Evolutionary conservation across 1,284 basidiomycete species (phyloP).

Genomic region (Grifola frondosa): DNA sequence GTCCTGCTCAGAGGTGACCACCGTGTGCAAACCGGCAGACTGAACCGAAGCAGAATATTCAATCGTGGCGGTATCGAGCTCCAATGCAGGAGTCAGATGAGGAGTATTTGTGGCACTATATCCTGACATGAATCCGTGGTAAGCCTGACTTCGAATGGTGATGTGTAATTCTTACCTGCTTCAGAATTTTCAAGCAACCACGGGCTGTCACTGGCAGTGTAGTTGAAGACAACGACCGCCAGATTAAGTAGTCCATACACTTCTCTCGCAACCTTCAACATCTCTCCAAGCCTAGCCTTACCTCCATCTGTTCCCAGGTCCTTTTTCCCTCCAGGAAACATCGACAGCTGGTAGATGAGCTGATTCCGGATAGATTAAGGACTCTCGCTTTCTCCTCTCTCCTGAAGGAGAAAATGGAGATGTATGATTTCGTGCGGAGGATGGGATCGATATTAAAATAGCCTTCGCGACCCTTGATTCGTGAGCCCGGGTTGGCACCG

Average conservation of each 20-base stretch:
- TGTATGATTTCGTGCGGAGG: constrained; percentile 69
- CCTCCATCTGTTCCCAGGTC: constrained; percentile 50
- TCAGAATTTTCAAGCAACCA: constrained; percentile 92
- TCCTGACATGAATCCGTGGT: constrained; percentile 45
- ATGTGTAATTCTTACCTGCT: constrained; percentile 62
- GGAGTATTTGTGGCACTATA: constrained; percentile 87
- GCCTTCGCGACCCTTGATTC: constrained; percentile 77
- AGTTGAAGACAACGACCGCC: constrained; percentile 92
- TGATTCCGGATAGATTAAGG: constrained; percentile 91
- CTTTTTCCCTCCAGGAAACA: constrained; percentile 53
- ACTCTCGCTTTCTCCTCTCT: constrained; percentile 81
- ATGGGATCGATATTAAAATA: constrained; percentile 95
- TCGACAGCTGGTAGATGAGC: constrained; percentile 69
- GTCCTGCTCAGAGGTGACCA: constrained; percentile 65
- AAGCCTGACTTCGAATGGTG: constrained; percentile 5
- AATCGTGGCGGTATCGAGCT: constrained; percentile 81
- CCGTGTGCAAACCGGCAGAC: constrained; percentile 68
- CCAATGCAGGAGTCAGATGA: constrained; percentile 84
- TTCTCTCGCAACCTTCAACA: constrained; percentile 69
- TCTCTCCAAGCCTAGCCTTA: constrained; percentile 52
- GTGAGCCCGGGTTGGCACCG: constrained; percentile 49
- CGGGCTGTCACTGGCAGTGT: constrained; percentile 87
- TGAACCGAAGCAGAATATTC: constrained; percentile 71
- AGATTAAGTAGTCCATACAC: constrained; percentile 84
- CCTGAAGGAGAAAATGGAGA: constrained; percentile 82